Evolutionary conservation across 1,139 yeast species (phyloP).

Genomic region (Sugiyamaella paludigena): DNA sequence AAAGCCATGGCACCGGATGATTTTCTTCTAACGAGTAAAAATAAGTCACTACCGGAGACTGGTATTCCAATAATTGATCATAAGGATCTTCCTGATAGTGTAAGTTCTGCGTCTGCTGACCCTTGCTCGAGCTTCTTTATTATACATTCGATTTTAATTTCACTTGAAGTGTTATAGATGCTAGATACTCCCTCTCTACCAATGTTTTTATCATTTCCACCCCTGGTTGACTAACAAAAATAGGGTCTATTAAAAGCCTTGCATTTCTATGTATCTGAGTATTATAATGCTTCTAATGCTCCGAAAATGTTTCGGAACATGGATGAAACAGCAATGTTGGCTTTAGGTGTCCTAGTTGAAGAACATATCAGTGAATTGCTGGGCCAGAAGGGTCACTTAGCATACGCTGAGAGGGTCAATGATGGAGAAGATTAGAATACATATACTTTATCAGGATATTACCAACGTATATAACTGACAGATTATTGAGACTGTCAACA

Average conservation of each 20-base stretch:
- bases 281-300: constrained; percentile 16
- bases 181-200: too few species aligned
- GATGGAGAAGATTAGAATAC: constrained; percentile 3
- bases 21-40: constrained; percentile 4
- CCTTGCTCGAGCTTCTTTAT: too few species aligned
- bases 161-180: too few species aligned
- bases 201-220: neutral
- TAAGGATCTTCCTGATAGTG: constrained; percentile 19
- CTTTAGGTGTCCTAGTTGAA: constrained; percentile 37
- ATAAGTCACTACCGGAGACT: constrained; percentile 8
- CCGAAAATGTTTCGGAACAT: constrained; percentile 19
- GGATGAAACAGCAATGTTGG: constrained; percentile 37
- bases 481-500: too few species aligned
- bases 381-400: constrained; percentile 32
- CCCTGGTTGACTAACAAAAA: constrained; percentile 3
- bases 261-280: constrained; percentile 28
- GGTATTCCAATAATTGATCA: constrained; percentile 21
- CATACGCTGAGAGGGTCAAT: constrained; percentile 22
- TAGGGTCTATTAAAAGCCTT: constrained; percentile 28
- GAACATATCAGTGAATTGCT: constrained; percentile 31
- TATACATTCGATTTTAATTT: too few species aligned
- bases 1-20: constrained; percentile 19
- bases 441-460: too few species aligned
- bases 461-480: too few species aligned
- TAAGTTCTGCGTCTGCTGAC: too few species aligned